Percentiles rank a stretch among this genome's conserved stretches.
Conservation (phyloP, 2,329 filamentous ascomycete species). For the Stromatinia cepivora region DNA sequence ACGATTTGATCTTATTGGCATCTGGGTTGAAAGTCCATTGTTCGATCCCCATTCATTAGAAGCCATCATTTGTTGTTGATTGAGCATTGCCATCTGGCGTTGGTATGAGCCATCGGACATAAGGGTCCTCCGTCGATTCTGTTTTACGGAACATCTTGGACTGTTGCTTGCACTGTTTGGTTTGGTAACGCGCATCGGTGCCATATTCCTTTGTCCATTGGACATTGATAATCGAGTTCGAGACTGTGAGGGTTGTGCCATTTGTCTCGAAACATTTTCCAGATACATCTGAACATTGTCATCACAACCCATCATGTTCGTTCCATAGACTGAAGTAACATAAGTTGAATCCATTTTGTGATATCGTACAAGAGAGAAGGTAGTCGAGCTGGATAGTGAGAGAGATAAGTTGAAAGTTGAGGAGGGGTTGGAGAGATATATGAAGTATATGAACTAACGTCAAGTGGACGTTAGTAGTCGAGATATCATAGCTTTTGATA, state of each 20-base stretch:
- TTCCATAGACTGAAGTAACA: conserved; percentile 28
- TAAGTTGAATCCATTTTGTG: conserved; percentile 36
- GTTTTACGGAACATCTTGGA: conserved; percentile 54
- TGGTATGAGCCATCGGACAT: conserved; percentile 48
- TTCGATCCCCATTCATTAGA: conserved; percentile 45
- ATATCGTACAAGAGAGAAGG: conserved; percentile 16
- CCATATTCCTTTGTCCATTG: conserved; percentile 51
- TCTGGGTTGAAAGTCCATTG: conserved; percentile 37
- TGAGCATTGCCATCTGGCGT: conserved; percentile 33
- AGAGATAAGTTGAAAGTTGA: conserved; percentile 15
- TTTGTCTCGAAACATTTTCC: conserved; percentile 55
- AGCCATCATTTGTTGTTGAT: conserved; percentile 49
- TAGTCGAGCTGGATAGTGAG: neutral
- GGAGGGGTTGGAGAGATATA: conserved; percentile 19
- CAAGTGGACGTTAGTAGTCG: conserved; percentile 27
- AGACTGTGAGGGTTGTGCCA: conserved; percentile 49
- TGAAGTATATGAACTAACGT: conserved; percentile 21
- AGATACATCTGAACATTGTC: conserved; percentile 47
- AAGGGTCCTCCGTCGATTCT: conserved; percentile 56
- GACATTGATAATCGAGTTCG: conserved; percentile 51
- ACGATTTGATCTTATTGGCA: conserved; percentile 46
- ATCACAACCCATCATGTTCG: conserved; percentile 38
- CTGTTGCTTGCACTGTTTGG: conserved; percentile 69
- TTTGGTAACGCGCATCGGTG: conserved; percentile 62
- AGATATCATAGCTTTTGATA: conserved; percentile 30